These are phyloP conservation scores for Naegleria gruberi DNA, from an alignment of 208 protist species.

Conservation along the genomic window DNA sequence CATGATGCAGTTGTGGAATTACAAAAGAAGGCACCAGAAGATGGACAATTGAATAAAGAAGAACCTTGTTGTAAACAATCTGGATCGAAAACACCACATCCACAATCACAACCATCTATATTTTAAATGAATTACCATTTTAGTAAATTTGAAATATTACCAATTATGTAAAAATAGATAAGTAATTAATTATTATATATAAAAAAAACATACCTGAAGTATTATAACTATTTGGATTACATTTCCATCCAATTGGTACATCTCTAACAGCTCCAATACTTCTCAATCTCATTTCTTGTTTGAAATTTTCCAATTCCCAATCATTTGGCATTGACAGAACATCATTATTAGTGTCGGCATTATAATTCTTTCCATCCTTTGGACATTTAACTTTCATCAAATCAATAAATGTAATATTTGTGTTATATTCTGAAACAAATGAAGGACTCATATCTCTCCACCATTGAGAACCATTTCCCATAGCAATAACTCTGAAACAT, in stretches of 20 bases:
- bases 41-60: not conserved
- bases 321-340: not conserved
- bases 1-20: not conserved
- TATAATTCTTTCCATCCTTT: not conserved
- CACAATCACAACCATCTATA: constrained; percentile 4
- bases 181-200: no score
- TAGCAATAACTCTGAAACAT: not conserved
- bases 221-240: not conserved
- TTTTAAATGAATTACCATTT: no score
- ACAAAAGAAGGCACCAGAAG: not conserved
- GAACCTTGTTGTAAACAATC: no score
- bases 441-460: not conserved
- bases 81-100: not conserved
- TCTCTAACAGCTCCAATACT: no score
- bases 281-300: not conserved
- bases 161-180: no score
- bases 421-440: not conserved
- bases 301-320: not conserved
- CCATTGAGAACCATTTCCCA: not conserved
- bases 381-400: not conserved
- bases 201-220: no score
- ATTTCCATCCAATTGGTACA: not conserved
- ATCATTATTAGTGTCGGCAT: not conserved
- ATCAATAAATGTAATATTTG: not conserved
- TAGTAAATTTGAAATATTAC: no score